Percentiles rank a stretch among this genome's conserved stretches.
Evolutionary conservation across 257 asterid genomes (phyloP).

Genomic region (Solanum sitiens): DNA sequence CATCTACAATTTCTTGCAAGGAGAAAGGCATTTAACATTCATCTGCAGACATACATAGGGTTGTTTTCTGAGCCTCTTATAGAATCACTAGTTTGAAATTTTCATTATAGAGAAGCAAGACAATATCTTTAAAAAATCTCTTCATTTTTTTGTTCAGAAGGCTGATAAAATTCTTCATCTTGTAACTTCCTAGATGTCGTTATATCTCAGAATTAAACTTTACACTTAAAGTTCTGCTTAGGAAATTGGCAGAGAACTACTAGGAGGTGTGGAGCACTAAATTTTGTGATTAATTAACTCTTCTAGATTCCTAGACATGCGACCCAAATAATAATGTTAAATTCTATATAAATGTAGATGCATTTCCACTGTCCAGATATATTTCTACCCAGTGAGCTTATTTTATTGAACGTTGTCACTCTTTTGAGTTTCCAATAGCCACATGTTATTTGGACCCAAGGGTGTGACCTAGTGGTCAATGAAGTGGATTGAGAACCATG

Average conservation of each 20-base stretch:
- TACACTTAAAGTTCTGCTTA: not conserved
- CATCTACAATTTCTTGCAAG: not conserved
- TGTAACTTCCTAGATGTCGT: not conserved
- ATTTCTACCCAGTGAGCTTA: not conserved
- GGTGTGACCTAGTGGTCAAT: not conserved
- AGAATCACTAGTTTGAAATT: not conserved
- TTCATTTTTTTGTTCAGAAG: not conserved
- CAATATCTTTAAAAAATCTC: not conserved
- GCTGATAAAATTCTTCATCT: not conserved
- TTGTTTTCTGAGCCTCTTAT: not conserved
- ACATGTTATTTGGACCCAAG: not conserved
- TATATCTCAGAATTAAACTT: not conserved
- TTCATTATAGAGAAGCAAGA: not conserved
- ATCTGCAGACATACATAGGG: not conserved
- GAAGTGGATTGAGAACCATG: not conserved
- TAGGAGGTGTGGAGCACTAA: not conserved
- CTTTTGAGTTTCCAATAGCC: not conserved
- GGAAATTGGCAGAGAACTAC: not conserved
- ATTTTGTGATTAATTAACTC: not conserved
- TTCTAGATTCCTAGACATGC: not conserved
- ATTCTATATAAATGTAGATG: not conserved
- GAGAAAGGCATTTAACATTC: not conserved
- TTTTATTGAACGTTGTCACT: not conserved
- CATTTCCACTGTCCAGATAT: not conserved
- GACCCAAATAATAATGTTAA: not conserved